Percentiles rank a stretch among this genome's conserved stretches.
phyloP scores from a whole-genome alignment of 768 basidiomycete genomes.

The Suillus bovinus region DNA sequence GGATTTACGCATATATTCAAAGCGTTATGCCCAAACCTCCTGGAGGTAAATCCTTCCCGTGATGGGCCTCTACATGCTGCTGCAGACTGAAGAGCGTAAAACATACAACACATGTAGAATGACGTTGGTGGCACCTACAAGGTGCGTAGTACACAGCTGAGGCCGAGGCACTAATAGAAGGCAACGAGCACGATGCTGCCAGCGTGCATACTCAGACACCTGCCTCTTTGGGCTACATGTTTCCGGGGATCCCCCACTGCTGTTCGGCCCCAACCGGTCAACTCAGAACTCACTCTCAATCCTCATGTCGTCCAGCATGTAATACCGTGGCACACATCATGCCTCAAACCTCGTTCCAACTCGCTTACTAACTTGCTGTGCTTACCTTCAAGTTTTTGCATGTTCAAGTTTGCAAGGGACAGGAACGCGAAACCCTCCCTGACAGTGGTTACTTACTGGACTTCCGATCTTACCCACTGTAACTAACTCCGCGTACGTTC shows the following conservation, averaged over 20 bases:
- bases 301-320: constrained; percentile 2
- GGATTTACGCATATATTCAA: background rate
- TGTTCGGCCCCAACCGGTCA: background rate
- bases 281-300: background rate
- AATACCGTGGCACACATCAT: background rate
- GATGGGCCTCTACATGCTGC: background rate
- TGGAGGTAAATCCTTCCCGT: background rate
- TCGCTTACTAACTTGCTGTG: constrained; percentile 1
- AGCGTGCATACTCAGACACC: background rate
- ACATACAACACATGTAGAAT: background rate
- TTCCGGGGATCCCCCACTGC: background rate
- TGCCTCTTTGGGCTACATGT: background rate
- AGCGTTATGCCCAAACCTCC: too few species aligned
- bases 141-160: background rate
- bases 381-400: background rate
- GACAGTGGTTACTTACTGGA: background rate
- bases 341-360: background rate
- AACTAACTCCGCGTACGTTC: background rate
- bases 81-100: background rate
- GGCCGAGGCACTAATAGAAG: background rate
- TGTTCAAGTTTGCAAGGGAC: background rate
- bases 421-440: background rate
- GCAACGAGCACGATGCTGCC: background rate
- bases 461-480: background rate
- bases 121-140: background rate